phyloP scores from a whole-genome alignment of 345 rosid genomes.

The Clausena lansium region DNA sequence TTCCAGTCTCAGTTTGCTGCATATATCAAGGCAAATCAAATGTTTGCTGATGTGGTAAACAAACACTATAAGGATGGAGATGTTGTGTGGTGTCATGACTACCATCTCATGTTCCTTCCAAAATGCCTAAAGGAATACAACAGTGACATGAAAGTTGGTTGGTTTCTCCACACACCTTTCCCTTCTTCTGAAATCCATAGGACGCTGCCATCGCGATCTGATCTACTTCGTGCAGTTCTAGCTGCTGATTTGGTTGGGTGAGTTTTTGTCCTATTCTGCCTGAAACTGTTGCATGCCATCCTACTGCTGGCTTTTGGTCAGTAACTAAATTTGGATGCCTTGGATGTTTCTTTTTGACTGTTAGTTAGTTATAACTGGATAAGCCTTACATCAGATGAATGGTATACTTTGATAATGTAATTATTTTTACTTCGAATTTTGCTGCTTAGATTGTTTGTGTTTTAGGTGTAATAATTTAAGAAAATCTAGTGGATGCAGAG shows the following conservation, averaged over 20 bases:
- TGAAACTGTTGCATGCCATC: neutral
- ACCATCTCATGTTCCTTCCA: slow-evolving; percentile 98
- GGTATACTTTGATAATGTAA: neutral
- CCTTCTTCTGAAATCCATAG: slow-evolving; percentile 99
- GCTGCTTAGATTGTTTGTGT: neutral
- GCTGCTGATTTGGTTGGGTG: slow-evolving; percentile 99
- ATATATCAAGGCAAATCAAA: slow-evolving; percentile 93
- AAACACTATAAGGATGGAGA: slow-evolving; percentile 95
- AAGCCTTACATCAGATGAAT: neutral
- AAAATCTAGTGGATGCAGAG: neutral
- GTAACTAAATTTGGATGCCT: slow-evolving; percentile 1
- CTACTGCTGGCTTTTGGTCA: neutral
- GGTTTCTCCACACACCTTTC: slow-evolving; percentile 99
- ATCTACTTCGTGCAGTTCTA: slow-evolving; percentile 91
- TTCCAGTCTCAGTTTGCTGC: slow-evolving; percentile 98
- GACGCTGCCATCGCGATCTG: slow-evolving; percentile 93
- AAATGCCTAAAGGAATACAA: slow-evolving; percentile 86
- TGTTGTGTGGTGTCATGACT: slow-evolving; percentile 99
- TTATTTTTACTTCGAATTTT: neutral
- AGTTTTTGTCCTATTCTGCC: slow-evolving; percentile 23
- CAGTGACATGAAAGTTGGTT: slow-evolving; percentile 92
- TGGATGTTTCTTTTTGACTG: neutral
- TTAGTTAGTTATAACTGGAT: neutral
- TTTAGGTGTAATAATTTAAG: neutral
- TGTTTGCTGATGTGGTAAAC: slow-evolving; percentile 98